A percentile compares a stretch with the other conserved stretches of the same genome.
Evolutionary conservation across 495 filamentous ascomycete species (phyloP).

Genomic region (Penicillium angulare): DNA sequence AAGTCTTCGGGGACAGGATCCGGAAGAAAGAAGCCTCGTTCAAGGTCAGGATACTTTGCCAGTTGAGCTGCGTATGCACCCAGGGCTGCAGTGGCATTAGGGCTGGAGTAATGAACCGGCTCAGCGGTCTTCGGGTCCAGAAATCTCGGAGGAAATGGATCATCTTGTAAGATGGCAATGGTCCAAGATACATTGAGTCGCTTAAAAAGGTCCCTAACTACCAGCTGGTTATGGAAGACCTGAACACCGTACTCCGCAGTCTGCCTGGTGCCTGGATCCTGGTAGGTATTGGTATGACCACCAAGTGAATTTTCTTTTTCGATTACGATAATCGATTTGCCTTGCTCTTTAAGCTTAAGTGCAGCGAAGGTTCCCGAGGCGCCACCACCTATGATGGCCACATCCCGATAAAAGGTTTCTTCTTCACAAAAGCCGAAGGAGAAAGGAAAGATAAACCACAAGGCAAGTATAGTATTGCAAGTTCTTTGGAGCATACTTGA

Average conservation of each 20-base stretch:
- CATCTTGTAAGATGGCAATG: constrained; percentile 26
- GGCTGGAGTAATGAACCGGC: constrained; percentile 36
- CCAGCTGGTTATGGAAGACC: constrained; percentile 35
- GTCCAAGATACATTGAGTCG: constrained; percentile 29
- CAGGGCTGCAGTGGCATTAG: constrained; percentile 26
- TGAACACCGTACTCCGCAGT: constrained; percentile 47
- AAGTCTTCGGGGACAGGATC: constrained; percentile 52
- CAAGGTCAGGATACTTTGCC: constrained; percentile 26
- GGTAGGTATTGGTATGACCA: constrained; percentile 47
- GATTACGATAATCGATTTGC: constrained; percentile 42
- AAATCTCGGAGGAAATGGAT: constrained; percentile 10
- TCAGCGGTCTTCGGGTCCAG: constrained; percentile 40
- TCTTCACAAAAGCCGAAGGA: background rate
- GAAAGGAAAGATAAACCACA: constrained; percentile 1
- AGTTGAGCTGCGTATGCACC: constrained; percentile 38
- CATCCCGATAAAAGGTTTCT: constrained; percentile 27
- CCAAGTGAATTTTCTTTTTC: constrained; percentile 44
- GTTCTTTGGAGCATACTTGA: background rate
- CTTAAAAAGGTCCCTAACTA: constrained; percentile 37
- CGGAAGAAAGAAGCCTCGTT: constrained; percentile 44
- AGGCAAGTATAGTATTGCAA: background rate
- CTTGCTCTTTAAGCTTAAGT: constrained; percentile 36
- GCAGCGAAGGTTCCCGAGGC: constrained; percentile 47
- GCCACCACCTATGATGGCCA: constrained; percentile 52
- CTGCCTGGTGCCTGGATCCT: constrained; percentile 35